Evolutionary conservation across 345 rosid species (phyloP).

Genomic region (Jatropha curcas): DNA sequence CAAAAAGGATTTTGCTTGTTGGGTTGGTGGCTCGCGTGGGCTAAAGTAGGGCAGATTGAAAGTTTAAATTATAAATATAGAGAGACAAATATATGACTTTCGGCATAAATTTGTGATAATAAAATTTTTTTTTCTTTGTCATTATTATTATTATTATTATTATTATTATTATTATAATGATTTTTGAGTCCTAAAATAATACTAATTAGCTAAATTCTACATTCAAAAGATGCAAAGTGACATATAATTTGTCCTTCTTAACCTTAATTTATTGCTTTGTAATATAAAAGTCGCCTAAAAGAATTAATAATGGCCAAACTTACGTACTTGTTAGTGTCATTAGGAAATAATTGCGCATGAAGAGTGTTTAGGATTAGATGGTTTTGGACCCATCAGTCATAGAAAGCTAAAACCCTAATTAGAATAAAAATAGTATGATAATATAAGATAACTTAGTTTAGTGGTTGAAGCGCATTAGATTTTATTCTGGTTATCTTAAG

Average conservation of each 20-base stretch:
- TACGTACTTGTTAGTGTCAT: background rate
- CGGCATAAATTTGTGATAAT: background rate
- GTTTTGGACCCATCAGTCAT: background rate
- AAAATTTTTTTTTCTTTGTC: background rate
- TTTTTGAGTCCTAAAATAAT: background rate
- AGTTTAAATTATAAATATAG: background rate
- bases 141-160: background rate
- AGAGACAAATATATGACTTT: background rate
- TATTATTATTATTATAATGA: too few species aligned
- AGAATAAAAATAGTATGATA: too few species aligned
- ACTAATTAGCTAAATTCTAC: background rate
- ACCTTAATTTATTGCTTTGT: background rate
- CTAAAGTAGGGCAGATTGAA: background rate
- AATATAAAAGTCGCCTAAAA: background rate
- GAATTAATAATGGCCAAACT: background rate
- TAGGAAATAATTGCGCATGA: background rate
- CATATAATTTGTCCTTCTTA: background rate
- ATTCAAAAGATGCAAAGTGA: background rate
- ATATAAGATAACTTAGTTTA: too few species aligned
- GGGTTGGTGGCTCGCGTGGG: background rate
- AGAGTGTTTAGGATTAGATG: too few species aligned
- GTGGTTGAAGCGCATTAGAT: too few species aligned
- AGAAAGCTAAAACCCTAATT: too few species aligned
- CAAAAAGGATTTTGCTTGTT: background rate
- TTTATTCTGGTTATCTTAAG: too few species aligned